A percentile compares a stretch with the other conserved stretches of the same genome.
phyloP scores from a whole-genome alignment of 2,329 filamentous ascomycete species.

The Tolypocladium pustulatum region DNA sequence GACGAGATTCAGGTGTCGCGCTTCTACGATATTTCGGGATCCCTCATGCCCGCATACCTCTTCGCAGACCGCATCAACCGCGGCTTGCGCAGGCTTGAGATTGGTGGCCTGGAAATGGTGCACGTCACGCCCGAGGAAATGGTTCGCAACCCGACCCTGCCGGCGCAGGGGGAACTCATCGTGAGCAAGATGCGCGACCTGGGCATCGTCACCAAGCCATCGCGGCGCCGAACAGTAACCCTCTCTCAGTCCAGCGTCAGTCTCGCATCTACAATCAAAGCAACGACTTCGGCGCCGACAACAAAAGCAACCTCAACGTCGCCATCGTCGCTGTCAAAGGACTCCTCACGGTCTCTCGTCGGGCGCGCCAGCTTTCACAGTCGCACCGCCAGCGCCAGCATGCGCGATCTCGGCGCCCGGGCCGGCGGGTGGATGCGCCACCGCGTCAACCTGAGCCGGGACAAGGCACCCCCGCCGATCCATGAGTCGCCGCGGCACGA shows the following conservation, averaged over 20 bases:
- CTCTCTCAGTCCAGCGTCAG: background rate
- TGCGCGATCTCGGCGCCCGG: constrained; percentile 14
- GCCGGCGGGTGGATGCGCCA: constrained; percentile 16
- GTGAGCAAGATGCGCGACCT: constrained; percentile 13
- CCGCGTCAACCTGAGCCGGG: constrained; percentile 8
- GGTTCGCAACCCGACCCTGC: constrained; percentile 38
- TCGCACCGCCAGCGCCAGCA: constrained; percentile 6
- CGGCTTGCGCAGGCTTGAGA: constrained; percentile 24
- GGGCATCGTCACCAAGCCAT: constrained; percentile 7
- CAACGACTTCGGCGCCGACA: background rate
- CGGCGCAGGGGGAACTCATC: constrained; percentile 35
- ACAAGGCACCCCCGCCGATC: background rate
- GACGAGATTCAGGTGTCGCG: constrained; percentile 31
- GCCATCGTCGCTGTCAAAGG: constrained; percentile 5
- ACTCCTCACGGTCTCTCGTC: background rate
- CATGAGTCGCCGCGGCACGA: background rate
- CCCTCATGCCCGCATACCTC: constrained; percentile 36
- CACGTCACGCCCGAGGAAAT: constrained; percentile 36
- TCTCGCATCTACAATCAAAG: background rate
- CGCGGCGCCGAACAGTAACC: constrained; percentile 6
- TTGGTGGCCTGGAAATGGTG: constrained; percentile 26
- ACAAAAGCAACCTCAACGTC: constrained; percentile 1
- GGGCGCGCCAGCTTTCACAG: constrained; percentile 1
- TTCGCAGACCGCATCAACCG: constrained; percentile 34
- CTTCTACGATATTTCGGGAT: constrained; percentile 41